Conservation (phyloP, 371 early-diverging fungal species). For the Quaeritorhiza haematococci region DNA sequence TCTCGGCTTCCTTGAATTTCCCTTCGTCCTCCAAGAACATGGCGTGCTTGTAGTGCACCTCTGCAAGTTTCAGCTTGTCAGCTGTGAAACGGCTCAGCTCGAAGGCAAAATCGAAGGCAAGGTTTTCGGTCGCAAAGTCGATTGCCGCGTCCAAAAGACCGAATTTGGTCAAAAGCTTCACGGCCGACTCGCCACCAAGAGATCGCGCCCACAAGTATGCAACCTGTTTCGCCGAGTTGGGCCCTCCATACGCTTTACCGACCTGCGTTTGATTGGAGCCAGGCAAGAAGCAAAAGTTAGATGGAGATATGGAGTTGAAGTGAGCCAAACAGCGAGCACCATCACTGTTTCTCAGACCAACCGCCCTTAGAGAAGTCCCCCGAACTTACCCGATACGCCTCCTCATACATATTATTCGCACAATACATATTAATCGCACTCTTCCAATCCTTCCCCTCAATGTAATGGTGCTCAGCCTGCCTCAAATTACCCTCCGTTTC, state of each 20-base stretch:
- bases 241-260: conserved; percentile 48
- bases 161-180: conserved; percentile 53
- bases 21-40: conserved; percentile 57
- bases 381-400: conserved; percentile 44
- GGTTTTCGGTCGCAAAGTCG: conserved; percentile 56
- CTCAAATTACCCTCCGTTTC: conserved; percentile 49
- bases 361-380: neutral
- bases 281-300: neutral
- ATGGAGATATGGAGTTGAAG: neutral
- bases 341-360: neutral
- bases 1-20: conserved; percentile 51
- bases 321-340: neutral
- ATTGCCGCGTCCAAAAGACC: conserved; percentile 48
- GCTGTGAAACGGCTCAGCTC: conserved; percentile 43
- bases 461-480: conserved; percentile 49
- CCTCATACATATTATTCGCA: conserved; percentile 49
- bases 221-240: conserved; percentile 49
- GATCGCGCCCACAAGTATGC: conserved; percentile 59
- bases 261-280: conserved; percentile 25
- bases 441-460: conserved; percentile 54
- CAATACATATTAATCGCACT: conserved; percentile 57
- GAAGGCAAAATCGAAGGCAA: conserved; percentile 59
- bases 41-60: conserved; percentile 54
- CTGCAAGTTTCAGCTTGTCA: conserved; percentile 47
- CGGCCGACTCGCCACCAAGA: conserved; percentile 53